Conservation (phyloP, 345 rosid genomes). For the Gynandropsis gynandra region DNA sequence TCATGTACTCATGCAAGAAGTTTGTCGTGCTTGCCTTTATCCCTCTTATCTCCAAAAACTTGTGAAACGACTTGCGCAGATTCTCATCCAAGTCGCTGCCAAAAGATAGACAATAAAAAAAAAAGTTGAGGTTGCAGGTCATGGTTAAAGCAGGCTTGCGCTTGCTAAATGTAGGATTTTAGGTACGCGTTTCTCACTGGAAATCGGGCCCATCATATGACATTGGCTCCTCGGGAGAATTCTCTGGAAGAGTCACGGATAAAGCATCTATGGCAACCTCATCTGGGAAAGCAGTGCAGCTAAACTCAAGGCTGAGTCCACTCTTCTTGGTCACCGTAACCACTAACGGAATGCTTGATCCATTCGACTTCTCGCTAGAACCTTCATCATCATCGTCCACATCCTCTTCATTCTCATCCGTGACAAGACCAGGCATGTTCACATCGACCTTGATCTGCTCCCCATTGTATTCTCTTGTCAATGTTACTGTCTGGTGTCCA, state of each 20-base stretch:
- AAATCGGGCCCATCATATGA: conserved; percentile 80
- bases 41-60: conserved; percentile 71
- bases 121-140: neutral
- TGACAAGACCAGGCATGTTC: conserved; percentile 68
- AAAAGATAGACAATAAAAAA: neutral
- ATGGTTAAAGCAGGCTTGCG: neutral
- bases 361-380: conserved; percentile 31
- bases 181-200: conserved; percentile 41
- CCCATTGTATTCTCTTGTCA: conserved; percentile 62
- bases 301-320: conserved; percentile 57
- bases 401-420: conserved; percentile 36
- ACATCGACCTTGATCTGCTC: conserved; percentile 63
- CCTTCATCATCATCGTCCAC: conserved; percentile 31
- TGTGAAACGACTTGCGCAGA: conserved; percentile 66
- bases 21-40: conserved; percentile 60
- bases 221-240: conserved; percentile 37
- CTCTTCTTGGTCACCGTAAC: conserved; percentile 58
- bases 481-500: conserved; percentile 49
- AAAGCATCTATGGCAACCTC: conserved; percentile 54
- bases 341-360: conserved; percentile 48
- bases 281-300: conserved; percentile 56
- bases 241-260: conserved; percentile 37
- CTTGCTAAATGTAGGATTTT: too few relatives aligned
- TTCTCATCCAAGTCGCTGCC: conserved; percentile 87
- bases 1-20: conserved; percentile 84